Percentiles rank a stretch among this genome's conserved stretches.
phyloP scores from a whole-genome alignment of 1,284 basidiomycete genomes.

The Meripilus lineatus region DNA sequence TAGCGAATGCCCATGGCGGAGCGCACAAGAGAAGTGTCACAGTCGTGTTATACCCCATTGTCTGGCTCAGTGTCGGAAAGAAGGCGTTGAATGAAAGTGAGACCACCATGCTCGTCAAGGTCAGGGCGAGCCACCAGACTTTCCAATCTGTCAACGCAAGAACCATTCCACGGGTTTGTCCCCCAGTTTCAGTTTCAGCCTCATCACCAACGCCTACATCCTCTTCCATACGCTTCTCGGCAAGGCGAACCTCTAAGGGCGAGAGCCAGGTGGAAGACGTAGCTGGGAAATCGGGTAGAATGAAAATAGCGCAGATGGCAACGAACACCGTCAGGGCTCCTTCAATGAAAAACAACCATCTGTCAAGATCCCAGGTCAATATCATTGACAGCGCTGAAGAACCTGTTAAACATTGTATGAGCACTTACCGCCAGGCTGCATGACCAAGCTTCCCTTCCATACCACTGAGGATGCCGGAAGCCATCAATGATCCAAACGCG shows the following conservation, averaged over 20 bases:
- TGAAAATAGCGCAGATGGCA: constrained; percentile 55
- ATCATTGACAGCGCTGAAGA: background rate
- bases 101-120: constrained; percentile 49
- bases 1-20: constrained; percentile 73
- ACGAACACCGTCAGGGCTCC: constrained; percentile 63
- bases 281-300: constrained; percentile 76
- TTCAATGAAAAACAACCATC: constrained; percentile 77
- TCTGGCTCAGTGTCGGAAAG: constrained; percentile 66
- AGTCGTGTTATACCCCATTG: constrained; percentile 62
- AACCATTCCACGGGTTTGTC: constrained; percentile 42
- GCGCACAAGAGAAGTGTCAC: constrained; percentile 71
- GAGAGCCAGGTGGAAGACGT: constrained; percentile 53
- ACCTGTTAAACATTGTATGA: background rate
- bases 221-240: constrained; percentile 67
- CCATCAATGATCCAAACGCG: constrained; percentile 80
- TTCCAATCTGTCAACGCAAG: constrained; percentile 67
- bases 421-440: constrained; percentile 64
- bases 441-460: constrained; percentile 72
- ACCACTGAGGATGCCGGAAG: constrained; percentile 61
- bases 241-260: constrained; percentile 58
- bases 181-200: constrained; percentile 28
- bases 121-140: constrained; percentile 67
- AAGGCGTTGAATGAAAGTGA: constrained; percentile 72
- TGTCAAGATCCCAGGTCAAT: no score
- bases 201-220: constrained; percentile 53